Base-by-base conservation (phyloP, 2,329 filamentous ascomycete species). In the Phaeosphaeria sp. region DNA sequence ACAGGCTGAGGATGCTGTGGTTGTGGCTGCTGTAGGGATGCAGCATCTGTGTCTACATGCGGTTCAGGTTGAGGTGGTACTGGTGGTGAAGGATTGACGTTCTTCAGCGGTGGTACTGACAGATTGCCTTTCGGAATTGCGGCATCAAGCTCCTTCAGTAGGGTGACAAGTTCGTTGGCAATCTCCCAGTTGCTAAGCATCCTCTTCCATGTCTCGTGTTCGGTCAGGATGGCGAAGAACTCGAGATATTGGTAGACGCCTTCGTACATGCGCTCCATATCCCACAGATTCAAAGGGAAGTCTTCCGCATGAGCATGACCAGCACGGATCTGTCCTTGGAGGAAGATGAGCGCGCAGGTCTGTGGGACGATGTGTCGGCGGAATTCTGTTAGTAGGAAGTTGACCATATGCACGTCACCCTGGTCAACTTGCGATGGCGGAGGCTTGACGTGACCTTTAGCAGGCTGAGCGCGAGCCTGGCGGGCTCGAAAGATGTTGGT, bases 231-330 rank as follows among this genome's bases (percentile, higher is more conserved):
- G 17, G 91, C 92, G 53, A 97, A 90, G 74, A 98, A 96, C 68
- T 97, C 93, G 1, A 98, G 86, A 72, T 96, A 97, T 76, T 97
- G 93, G 51, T 93, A 92, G 1, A 98, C 87, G 0, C 94, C 94
- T 71, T 98, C 94, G 75, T 96, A 97, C 57, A 96, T 94, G 15
- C 94, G 88, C 75, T 98, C 94, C 90, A 98, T 96, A 70, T 98
- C 94, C 94, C 94, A 98, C 47, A 93, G 86, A 69, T 98, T 96
- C 1, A 97, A 88, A 0, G 94, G 94, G 69, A 97, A 98, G 70
- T 97, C 93, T 60, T 91, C 88, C 0, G 92, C 88, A 59, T 94
- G 86, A 17, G 89, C 87, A 55, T 88, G 84, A 30, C 89, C 88
- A 42, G 89, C 88, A 43, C 92, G 89, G 33, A 97, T 96, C 72